Percentiles rank a stretch among this genome's conserved stretches.
Evolutionary conservation across 768 basidiomycete species (phyloP).

Genomic region (Calvatia gigantea): DNA sequence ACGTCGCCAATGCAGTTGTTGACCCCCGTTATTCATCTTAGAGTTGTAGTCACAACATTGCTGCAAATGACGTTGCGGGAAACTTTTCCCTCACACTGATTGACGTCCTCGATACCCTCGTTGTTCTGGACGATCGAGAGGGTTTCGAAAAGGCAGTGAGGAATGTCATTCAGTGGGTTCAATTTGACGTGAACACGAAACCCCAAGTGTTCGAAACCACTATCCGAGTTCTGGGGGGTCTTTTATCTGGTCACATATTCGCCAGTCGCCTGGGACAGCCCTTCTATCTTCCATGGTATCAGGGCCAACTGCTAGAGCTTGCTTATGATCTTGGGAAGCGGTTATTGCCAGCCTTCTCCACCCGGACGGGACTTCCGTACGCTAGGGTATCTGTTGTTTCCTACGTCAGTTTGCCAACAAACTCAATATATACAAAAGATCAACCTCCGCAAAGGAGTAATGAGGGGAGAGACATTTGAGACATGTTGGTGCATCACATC

Average conservation of each 20-base stretch:
- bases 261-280: constrained; percentile 63
- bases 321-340: constrained; percentile 87
- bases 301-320: constrained; percentile 70
- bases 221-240: constrained; percentile 88
- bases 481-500: constrained; percentile 60
- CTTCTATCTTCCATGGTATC: constrained; percentile 83
- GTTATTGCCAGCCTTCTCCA: constrained; percentile 87
- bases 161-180: constrained; percentile 77
- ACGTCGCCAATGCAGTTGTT: constrained; percentile 26
- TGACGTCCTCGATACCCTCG: constrained; percentile 83
- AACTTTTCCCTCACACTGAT: constrained; percentile 87
- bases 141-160: constrained; percentile 86
- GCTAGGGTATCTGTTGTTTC: constrained; percentile 60
- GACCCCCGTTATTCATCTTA: constrained; percentile 11
- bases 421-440: constrained; percentile 42
- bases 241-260: constrained; percentile 82
- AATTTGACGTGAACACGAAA: constrained; percentile 90
- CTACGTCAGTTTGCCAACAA: constrained; percentile 5
- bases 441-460: constrained; percentile 78
- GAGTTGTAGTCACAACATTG: constrained; percentile 57
- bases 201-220: constrained; percentile 99
- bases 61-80: constrained; percentile 88
- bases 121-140: constrained; percentile 75
- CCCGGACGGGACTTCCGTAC: constrained; percentile 88
- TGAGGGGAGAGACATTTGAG: constrained; percentile 72